A percentile compares a stretch with the other conserved stretches of the same genome.
phyloP scores from a whole-genome alignment of 768 basidiomycete genomes.

The Erythrobasidium yunnanense region DNA sequence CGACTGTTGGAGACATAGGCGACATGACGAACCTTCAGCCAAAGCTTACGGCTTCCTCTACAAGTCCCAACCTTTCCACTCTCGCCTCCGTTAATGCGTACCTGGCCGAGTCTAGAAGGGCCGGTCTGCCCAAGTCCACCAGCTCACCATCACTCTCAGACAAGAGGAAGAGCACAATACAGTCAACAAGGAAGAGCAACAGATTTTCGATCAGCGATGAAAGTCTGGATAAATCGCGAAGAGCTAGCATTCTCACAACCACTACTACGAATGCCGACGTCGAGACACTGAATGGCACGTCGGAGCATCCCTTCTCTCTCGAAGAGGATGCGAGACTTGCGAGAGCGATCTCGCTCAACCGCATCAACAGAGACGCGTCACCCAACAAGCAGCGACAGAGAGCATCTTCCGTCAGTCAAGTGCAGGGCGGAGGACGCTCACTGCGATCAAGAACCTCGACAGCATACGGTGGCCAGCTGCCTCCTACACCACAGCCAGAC shows the following conservation, averaged over 20 bases:
- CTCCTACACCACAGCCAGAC: constrained; percentile 1
- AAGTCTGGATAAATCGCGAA: too few relatives aligned
- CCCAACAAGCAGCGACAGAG: neutral
- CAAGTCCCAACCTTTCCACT: neutral
- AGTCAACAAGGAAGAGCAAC: too few relatives aligned
- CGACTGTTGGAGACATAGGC: neutral
- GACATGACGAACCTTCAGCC: neutral
- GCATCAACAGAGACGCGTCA: neutral
- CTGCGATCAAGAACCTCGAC: constrained; percentile 2
- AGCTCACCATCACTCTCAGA: too few relatives aligned
- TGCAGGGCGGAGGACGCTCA: neutral
- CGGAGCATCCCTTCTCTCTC: neutral
- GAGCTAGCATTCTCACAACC: neutral
- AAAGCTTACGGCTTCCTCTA: neutral
- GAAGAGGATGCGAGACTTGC: neutral
- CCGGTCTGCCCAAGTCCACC: neutral
- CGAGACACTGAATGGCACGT: too few relatives aligned
- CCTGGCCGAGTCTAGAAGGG: neutral
- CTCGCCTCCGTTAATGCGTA: neutral
- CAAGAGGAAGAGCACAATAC: too few relatives aligned
- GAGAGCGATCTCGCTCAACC: neutral
- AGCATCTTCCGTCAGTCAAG: neutral
- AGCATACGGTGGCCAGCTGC: constrained; percentile 15
- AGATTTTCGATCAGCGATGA: too few relatives aligned
- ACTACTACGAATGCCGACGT: neutral